Evolutionary conservation across 2,329 filamentous ascomycete genomes (phyloP), one percentile per base, ranked within the genome.

Genomic region (Phyllosticta capitalensis): DNA sequence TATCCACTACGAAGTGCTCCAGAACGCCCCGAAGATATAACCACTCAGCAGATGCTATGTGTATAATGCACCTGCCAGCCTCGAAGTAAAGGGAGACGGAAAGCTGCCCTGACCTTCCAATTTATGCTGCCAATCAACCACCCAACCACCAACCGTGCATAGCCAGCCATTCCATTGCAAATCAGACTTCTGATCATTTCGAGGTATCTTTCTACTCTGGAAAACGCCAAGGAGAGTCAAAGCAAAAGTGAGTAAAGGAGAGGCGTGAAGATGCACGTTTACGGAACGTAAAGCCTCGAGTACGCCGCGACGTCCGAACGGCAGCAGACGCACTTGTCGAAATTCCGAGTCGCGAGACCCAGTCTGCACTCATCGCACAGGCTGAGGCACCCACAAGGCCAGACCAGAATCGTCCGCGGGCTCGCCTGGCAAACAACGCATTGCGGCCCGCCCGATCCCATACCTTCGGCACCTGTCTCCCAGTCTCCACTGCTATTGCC

Each of bases 321-420:
- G 72, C 94, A 97, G 68, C 92, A 97, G 48, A 97, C 92, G 70
- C 94, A 99, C 69, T 90, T 95, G 64, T 92, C 90, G 71, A 95
- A 97, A 71, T 97, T 97, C 71, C 96, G 95, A 85, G 95, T 92
- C 3, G 94, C 94, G 63, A 97, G 79, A 51, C 90, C 92, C 38
- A 97, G 89, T 30, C 94, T 82, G 70, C 94, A 97, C 65, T 97
- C 94, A 71, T 99, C 94, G 70, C 94, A 97, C 12, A 97, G 80
- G 65, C 90, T 92, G 61, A 99, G 80, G 70, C 94, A 99, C 2
- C 94, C 88, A 71, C 94, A 99, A 0, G 94, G 94, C 94, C 94
- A 97, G 1, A 96, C 87, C 58, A 99, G 88, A 62, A 97, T 88
- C 7, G 89, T 95, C 19, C 94, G 81, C 2, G 91, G 85, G n/a